phyloP scores from a whole-genome alignment of 2,329 filamentous ascomycete genomes.

The Pestalotiopsis sp. region DNA sequence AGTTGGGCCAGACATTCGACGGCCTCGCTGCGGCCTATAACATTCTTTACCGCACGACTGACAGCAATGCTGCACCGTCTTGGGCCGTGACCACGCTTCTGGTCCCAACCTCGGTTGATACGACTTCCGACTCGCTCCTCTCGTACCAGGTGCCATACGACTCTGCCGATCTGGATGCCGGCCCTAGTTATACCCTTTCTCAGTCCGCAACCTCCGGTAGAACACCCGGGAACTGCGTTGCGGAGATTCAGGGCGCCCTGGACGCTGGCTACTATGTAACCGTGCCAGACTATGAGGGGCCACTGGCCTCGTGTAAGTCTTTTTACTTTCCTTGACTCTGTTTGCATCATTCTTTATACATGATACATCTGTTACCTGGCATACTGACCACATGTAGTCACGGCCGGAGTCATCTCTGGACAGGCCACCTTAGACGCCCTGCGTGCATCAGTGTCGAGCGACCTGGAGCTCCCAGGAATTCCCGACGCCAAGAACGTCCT shows the following conservation, averaged over 20 bases:
- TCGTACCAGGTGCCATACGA: slow-evolving; percentile 43
- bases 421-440: slow-evolving; percentile 16
- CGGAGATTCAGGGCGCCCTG: slow-evolving; percentile 36
- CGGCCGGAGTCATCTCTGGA: slow-evolving; percentile 13
- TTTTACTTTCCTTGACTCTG: background rate
- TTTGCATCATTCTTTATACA: background rate
- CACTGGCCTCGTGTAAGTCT: slow-evolving; percentile 38
- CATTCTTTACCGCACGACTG: slow-evolving; percentile 40
- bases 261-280: slow-evolving; percentile 48
- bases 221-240: slow-evolving; percentile 19
- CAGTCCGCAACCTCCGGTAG: slow-evolving; percentile 16
- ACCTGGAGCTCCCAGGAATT: slow-evolving; percentile 7
- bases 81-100: slow-evolving; percentile 42
- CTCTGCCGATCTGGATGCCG: slow-evolving; percentile 35
- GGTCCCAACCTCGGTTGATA: slow-evolving; percentile 14
- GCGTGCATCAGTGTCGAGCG: slow-evolving; percentile 10
- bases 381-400: slow-evolving; percentile 6
- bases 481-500: slow-evolving; percentile 36
- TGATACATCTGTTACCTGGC: background rate
- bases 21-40: slow-evolving; percentile 29
- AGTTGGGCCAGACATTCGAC: slow-evolving; percentile 18
- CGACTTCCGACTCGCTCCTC: slow-evolving; percentile 25
- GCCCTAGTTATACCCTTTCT: slow-evolving; percentile 35
- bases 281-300: slow-evolving; percentile 48
- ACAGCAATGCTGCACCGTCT: slow-evolving; percentile 33